Conservation (phyloP, 2,329 filamentous ascomycete species). For the Uncinocarpus reesii region DNA sequence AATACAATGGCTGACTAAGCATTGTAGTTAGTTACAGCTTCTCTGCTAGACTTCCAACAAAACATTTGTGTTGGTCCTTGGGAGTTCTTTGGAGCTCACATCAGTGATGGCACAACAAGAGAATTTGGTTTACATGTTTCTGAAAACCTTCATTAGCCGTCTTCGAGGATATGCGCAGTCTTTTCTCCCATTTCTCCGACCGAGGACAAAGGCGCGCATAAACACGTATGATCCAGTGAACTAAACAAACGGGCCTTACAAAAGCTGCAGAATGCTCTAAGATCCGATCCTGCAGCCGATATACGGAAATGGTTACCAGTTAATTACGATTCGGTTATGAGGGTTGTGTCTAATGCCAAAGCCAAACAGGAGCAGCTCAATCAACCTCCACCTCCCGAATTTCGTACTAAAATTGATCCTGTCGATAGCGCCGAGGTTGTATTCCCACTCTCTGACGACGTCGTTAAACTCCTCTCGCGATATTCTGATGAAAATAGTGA, state of each 20-base stretch:
- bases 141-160: neutral
- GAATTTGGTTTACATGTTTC: neutral
- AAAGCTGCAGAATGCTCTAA: neutral
- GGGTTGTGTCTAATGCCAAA: neutral
- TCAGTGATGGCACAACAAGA: neutral
- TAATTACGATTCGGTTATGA: neutral
- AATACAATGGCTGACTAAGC: too few species aligned
- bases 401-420: conserved; percentile 18
- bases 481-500: conserved; percentile 1
- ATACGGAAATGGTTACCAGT: neutral
- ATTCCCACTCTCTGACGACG: conserved; percentile 20
- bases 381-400: conserved; percentile 11
- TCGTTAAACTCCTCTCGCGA: conserved; percentile 14
- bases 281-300: neutral
- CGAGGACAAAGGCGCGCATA: neutral
- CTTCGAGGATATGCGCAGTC: neutral
- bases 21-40: too few species aligned
- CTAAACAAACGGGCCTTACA: neutral
- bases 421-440: conserved; percentile 19
- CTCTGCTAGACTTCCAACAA: too few species aligned
- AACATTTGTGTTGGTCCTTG: too few species aligned
- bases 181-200: conserved; percentile 4
- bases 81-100: too few species aligned
- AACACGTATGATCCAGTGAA: neutral
- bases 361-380: neutral